Evolutionary conservation across 1,284 basidiomycete species (phyloP).

Genomic region (Fomitopsis pinicola): DNA sequence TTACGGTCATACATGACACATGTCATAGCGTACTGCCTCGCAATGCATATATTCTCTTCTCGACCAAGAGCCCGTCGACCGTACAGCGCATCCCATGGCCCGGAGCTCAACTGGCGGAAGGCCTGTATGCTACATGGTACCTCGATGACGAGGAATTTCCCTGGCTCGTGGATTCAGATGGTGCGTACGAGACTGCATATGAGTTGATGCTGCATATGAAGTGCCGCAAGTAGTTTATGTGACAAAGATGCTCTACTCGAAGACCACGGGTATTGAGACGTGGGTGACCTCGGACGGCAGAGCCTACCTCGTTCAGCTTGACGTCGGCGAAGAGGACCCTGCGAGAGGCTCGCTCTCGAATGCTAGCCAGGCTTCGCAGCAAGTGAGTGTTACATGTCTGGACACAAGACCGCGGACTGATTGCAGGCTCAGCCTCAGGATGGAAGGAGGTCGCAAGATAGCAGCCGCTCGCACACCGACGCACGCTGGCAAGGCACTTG

Average conservation of each 20-base stretch:
- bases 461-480: constrained; percentile 9
- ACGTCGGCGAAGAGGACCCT: constrained; percentile 17
- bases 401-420: background rate
- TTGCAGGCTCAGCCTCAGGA: constrained; percentile 1
- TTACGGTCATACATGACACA: constrained; percentile 7
- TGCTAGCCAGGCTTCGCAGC: constrained; percentile 12
- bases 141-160: constrained; percentile 65
- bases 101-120: constrained; percentile 33
- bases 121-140: constrained; percentile 66
- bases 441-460: constrained; percentile 16
- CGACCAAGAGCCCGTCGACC: constrained; percentile 65
- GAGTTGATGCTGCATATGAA: background rate
- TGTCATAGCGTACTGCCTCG: constrained; percentile 64
- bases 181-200: constrained; percentile 28
- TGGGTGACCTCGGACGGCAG: constrained; percentile 82
- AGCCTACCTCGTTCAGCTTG: constrained; percentile 69
- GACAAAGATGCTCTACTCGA: constrained; percentile 51
- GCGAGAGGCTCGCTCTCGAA: constrained; percentile 14
- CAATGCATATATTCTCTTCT: constrained; percentile 63
- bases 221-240: constrained; percentile 46
- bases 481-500: constrained; percentile 60
- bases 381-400: constrained; percentile 2
- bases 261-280: constrained; percentile 59
- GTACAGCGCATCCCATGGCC: constrained; percentile 83
- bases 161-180: constrained; percentile 69